Base-by-base conservation (phyloP, 495 filamentous ascomycete genomes). In the Penicillium simplicissimum region DNA sequence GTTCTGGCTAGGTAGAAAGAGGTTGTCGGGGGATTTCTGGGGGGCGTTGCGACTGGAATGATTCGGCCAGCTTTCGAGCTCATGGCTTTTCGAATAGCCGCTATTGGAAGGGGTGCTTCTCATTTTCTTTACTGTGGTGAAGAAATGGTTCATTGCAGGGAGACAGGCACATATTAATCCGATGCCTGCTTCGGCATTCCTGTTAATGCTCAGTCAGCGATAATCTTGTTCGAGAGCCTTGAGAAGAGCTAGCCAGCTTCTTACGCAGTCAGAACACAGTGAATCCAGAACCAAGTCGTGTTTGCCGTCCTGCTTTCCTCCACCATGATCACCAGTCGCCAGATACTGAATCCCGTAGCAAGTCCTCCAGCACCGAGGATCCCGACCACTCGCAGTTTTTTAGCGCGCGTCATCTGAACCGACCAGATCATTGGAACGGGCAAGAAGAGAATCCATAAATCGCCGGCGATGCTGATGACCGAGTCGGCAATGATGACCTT, bases 141-240 rank as follows among this genome's bases (percentile, higher is more conserved):
- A 47, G 23, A 25, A 47, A 47, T 47, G 21, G 43, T 47, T 47
- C 43, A 47, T 47, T n/a, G 43, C 43, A 47, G 43, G 43, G 11
- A 47, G 43, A 8, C 43, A 47, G 43, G 43, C 43, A 47, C 43
- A 47, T 8, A 47, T 47, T 25, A 47, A 10, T 3, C 43, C 21
- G 21, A 47, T 47, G 6, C 21, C 43, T 1, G 43, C 43, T 47
- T 47, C 43, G 9, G 43, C 43, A 21, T 47, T 47, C 2, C 43
- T 47, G 21, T 25, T 4, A 10, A 11, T 14, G 0, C 6, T 9
- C 11, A 8, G 13, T 47, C 10, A 47, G 11, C 2, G 21, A 13
- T 25, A 8, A 25, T 0, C 28, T 25, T 10, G 4, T 3, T 2
- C 25, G 9, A 11, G 0, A 1, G 17, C 8, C 6, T 1, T 14